These are phyloP conservation scores for Gentiana macrophylla DNA, from an alignment of 257 asterid species.

Conservation along the genomic window DNA sequence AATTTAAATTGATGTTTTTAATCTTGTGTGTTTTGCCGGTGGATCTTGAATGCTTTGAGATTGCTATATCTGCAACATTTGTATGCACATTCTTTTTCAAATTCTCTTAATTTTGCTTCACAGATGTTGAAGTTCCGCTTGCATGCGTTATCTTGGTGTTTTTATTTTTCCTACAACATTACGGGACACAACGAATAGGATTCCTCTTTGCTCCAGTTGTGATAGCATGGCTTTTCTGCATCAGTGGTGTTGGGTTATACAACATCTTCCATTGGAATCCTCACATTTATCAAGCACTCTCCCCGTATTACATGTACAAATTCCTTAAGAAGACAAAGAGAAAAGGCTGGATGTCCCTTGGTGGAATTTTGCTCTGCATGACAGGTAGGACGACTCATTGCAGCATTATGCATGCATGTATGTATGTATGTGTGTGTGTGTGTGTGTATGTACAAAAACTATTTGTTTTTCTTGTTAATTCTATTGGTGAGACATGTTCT, in stretches of 20 bases:
- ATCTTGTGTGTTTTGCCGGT: background rate
- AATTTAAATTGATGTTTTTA: no score
- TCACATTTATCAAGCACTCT: slow-evolving; percentile 72
- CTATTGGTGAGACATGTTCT: background rate
- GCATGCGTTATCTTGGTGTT: slow-evolving; percentile 76
- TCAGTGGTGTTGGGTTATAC: slow-evolving; percentile 84
- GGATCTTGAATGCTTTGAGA: background rate
- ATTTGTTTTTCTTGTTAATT: background rate
- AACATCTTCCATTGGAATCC: slow-evolving; percentile 84
- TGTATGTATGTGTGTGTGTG: no score
- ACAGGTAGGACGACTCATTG: slow-evolving; percentile 35
- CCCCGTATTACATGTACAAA: slow-evolving; percentile 94
- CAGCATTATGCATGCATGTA: no score
- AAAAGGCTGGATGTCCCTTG: slow-evolving; percentile 95
- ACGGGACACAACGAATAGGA: slow-evolving; percentile 90
- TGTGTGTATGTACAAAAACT: background rate
- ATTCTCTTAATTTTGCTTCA: slow-evolving; percentile 11
- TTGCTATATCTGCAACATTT: background rate
- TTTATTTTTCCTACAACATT: slow-evolving; percentile 76
- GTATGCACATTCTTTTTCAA: background rate
- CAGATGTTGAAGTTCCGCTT: slow-evolving; percentile 89
- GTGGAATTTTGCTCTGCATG: slow-evolving; percentile 83
- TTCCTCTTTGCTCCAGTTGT: slow-evolving; percentile 84
- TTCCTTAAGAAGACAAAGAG: slow-evolving; percentile 79
- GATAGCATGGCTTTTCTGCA: slow-evolving; percentile 90